Percentiles rank a stretch among this genome's conserved stretches.
Conservation (phyloP, 345 rosid species). For the Psidium friedrichsthalianum region DNA sequence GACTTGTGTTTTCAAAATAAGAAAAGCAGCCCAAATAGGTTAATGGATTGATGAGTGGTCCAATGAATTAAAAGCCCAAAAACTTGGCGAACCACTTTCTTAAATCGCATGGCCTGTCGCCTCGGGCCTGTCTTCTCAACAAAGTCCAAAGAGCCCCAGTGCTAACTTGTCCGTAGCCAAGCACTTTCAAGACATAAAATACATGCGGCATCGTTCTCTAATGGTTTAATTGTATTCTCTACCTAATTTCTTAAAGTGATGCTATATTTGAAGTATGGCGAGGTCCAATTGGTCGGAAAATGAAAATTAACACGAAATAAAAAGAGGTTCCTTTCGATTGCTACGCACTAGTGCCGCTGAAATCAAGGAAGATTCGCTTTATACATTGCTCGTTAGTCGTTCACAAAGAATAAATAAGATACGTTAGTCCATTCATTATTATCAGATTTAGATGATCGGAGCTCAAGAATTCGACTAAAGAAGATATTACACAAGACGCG, state of each 20-base stretch:
- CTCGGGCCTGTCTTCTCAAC: neutral
- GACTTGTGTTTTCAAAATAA: neutral
- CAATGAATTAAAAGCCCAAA: neutral
- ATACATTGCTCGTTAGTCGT: neutral
- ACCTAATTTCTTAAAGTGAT: neutral
- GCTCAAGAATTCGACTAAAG: neutral
- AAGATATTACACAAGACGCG: neutral
- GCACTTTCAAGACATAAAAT: neutral
- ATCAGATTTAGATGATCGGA: neutral
- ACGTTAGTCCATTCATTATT: neutral
- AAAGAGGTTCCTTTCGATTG: neutral
- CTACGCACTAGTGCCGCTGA: neutral
- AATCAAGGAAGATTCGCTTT: neutral
- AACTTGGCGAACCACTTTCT: neutral
- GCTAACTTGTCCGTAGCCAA: neutral
- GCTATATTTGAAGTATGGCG: neutral
- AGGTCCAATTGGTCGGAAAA: neutral
- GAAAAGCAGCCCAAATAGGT: neutral
- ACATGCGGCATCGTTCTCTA: neutral
- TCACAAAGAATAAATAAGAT: neutral
- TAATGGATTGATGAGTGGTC: neutral
- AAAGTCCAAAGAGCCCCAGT: neutral
- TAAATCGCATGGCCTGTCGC: neutral
- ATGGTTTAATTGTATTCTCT: neutral
- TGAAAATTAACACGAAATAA: neutral